Evolutionary conservation across 352 stramenopile species (phyloP).

Genomic region (Globisporangium ultimum): DNA sequence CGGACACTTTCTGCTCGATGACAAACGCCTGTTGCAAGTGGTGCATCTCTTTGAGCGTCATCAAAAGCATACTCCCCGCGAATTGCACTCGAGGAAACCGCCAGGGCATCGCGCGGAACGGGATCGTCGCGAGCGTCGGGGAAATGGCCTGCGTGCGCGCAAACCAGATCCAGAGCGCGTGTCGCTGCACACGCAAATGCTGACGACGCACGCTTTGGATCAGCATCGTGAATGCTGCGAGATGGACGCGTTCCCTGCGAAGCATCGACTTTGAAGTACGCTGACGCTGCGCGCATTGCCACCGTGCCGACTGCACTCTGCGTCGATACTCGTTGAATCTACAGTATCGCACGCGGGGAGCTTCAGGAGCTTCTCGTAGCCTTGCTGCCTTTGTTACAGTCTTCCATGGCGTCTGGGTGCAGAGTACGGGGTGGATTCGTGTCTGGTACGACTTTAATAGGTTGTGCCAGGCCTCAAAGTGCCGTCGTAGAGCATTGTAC

Average conservation of each 20-base stretch:
- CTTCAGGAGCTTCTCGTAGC: too few relatives aligned
- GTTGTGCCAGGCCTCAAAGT: constrained; percentile 8
- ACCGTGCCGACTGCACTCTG: constrained; percentile 2
- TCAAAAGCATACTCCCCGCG: constrained; percentile 23
- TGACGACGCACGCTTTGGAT: constrained; percentile 22
- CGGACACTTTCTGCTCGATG: constrained; percentile 4
- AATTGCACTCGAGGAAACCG: constrained; percentile 7
- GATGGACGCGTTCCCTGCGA: not conserved
- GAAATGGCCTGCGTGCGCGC: constrained; percentile 24
- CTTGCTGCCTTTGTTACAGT: not conserved
- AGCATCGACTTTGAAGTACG: not conserved
- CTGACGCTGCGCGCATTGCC: not conserved
- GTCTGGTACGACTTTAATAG: not conserved
- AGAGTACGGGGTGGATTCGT: constrained; percentile 10
- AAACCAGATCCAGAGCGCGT: constrained; percentile 53
- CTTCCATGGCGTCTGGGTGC: constrained; percentile 9
- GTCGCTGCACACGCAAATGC: constrained; percentile 19
- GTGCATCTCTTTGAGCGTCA: constrained; percentile 29
- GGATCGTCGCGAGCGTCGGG: constrained; percentile 12
- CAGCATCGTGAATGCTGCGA: constrained; percentile 16
- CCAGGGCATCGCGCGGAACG: constrained; percentile 23
- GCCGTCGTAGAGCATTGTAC: not conserved
- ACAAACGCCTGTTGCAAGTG: constrained; percentile 14
- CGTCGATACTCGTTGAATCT: constrained; percentile 9
- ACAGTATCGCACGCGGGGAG: constrained; percentile 5